Evolutionary conservation across 2,329 filamentous ascomycete genomes (phyloP).

Genomic region (Diaporthe humulicola): DNA sequence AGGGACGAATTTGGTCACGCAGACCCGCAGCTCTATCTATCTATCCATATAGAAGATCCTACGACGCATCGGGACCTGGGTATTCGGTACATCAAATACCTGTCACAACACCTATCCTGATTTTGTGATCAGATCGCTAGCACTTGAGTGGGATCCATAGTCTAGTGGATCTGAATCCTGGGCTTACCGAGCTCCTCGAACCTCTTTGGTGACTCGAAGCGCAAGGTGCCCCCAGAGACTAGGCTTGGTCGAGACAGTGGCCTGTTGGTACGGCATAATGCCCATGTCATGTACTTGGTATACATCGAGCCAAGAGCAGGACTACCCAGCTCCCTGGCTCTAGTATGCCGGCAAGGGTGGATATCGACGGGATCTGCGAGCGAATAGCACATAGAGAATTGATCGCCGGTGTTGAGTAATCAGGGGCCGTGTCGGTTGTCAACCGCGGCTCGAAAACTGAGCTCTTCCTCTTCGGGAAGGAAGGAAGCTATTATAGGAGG

Average conservation of each 20-base stretch:
- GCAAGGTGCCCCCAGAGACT: neutral
- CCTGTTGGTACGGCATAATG: neutral
- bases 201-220: neutral
- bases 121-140: conserved; percentile 17
- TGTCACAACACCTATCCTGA: neutral
- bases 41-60: neutral
- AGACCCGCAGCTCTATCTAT: neutral
- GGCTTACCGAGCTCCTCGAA: neutral
- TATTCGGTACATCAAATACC: neutral
- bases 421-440: neutral
- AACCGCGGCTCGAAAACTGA: conserved; percentile 11
- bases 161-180: neutral
- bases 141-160: neutral
- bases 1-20: neutral
- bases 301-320: neutral
- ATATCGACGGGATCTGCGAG: neutral
- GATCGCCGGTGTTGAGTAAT: conserved; percentile 20
- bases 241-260: neutral
- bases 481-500: neutral
- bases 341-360: neutral
- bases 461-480: conserved; percentile 21
- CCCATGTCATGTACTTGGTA: neutral
- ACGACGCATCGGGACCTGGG: neutral
- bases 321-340: neutral
- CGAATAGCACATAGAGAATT: neutral